These are phyloP conservation scores for Syzygium aqueum DNA, from an alignment of 345 rosid genomes.

Conservation along the genomic window DNA sequence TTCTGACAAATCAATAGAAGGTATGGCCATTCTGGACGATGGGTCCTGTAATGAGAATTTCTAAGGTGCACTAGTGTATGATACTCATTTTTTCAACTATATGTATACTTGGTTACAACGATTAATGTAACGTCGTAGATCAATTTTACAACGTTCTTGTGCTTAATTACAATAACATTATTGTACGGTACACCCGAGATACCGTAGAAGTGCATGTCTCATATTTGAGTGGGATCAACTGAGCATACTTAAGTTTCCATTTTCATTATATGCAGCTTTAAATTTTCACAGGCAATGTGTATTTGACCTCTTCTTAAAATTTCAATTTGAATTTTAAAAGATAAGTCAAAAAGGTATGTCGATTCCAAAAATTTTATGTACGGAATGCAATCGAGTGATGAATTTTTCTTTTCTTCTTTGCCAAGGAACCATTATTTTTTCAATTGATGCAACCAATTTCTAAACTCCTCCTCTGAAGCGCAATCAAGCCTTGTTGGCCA, in stretches of 20 bases:
- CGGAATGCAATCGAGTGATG: not conserved
- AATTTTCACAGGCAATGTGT: not conserved
- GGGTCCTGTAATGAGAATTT: too few relatives aligned
- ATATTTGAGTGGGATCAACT: not conserved
- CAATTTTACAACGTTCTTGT: not conserved
- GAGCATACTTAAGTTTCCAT: not conserved
- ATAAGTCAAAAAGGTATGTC: not conserved
- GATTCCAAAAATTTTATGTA: not conserved
- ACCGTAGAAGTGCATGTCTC: not conserved
- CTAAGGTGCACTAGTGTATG: not conserved
- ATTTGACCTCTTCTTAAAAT: not conserved
- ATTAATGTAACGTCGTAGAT: not conserved
- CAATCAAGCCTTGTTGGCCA: not conserved
- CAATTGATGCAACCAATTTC: not conserved
- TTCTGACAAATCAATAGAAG: not conserved
- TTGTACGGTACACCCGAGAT: not conserved
- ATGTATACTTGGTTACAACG: not conserved
- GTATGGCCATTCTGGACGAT: not conserved
- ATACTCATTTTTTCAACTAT: not conserved
- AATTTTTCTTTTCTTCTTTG: not conserved
- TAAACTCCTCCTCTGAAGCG: not conserved
- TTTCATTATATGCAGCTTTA: not conserved
- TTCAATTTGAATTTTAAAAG: not conserved
- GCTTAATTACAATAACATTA: not conserved
- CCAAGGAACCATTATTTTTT: not conserved